phyloP scores from a whole-genome alignment of 2,329 filamentous ascomycete species.

The Colletotrichum viniferum region DNA sequence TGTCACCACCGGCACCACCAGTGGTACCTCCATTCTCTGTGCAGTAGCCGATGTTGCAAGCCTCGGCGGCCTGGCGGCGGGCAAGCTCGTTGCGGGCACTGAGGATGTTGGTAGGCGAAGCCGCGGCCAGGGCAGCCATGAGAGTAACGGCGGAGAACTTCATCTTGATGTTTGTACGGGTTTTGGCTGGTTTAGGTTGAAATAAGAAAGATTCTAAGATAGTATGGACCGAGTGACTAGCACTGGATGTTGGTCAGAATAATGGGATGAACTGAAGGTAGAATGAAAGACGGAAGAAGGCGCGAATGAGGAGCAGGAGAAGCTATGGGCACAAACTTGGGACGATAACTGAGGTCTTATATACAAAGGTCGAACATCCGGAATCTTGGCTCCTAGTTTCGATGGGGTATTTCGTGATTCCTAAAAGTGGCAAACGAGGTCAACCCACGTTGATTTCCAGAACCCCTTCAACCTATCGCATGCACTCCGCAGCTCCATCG shows the following conservation, averaged over 20 bases:
- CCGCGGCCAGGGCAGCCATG: conserved; percentile 16
- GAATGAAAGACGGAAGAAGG: background rate
- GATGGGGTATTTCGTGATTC: background rate
- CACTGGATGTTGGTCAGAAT: background rate
- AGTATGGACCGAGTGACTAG: background rate
- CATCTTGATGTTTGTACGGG: background rate
- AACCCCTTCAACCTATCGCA: background rate
- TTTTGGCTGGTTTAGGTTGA: conserved; percentile 17
- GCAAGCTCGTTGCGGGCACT: conserved; percentile 18
- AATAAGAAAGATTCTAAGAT: background rate
- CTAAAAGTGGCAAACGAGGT: background rate
- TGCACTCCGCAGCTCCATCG: background rate
- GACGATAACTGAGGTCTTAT: background rate
- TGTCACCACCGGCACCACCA: conserved; percentile 31
- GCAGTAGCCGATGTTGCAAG: conserved; percentile 33
- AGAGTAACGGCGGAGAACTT: conserved; percentile 18
- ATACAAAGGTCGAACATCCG: background rate
- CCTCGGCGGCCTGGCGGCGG: conserved; percentile 16
- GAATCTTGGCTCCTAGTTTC: background rate
- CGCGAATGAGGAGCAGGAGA: background rate
- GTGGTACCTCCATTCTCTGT: conserved; percentile 35
- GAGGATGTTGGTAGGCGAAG: conserved; percentile 13
- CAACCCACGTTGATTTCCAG: background rate
- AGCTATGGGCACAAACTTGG: background rate
- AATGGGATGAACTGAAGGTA: background rate